These are phyloP conservation scores for Fusarium aywerte DNA, from an alignment of 2,329 filamentous ascomycete species.

Conservation along the genomic window DNA sequence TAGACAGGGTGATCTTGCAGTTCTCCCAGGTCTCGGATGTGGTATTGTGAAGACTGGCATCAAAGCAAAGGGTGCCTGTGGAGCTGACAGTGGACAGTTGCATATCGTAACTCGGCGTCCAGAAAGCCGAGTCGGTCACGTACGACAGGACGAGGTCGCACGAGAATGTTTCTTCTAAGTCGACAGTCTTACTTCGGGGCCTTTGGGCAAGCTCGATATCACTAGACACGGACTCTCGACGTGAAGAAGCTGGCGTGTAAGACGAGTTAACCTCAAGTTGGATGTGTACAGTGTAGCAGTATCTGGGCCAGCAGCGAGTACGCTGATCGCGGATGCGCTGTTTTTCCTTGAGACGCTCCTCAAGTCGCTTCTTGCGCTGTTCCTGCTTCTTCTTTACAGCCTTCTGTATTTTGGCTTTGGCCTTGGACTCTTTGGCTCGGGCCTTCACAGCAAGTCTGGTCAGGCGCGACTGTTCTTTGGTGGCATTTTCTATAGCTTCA, in stretches of 20 bases:
- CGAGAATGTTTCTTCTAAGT: slow-evolving; percentile 23
- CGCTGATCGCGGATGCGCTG: slow-evolving; percentile 56
- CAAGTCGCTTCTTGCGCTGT: slow-evolving; percentile 51
- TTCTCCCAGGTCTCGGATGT: slow-evolving; percentile 73
- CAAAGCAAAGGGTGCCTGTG: slow-evolving; percentile 67
- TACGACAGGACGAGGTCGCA: slow-evolving; percentile 68
- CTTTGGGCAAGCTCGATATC: slow-evolving; percentile 61
- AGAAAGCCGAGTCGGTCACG: slow-evolving; percentile 67
- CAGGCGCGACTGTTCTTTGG: slow-evolving; percentile 51
- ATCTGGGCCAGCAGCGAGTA: slow-evolving; percentile 61
- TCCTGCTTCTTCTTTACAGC: slow-evolving; percentile 51
- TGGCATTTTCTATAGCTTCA: slow-evolving; percentile 48
- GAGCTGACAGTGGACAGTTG: slow-evolving; percentile 66
- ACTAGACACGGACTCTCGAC: slow-evolving; percentile 62
- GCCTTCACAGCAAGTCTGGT: slow-evolving; percentile 44
- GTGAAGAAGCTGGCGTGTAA: slow-evolving; percentile 59
- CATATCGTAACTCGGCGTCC: slow-evolving; percentile 71
- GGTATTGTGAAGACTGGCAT: slow-evolving; percentile 69
- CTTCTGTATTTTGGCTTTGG: slow-evolving; percentile 50
- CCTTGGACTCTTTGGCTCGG: slow-evolving; percentile 45
- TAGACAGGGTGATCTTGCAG: slow-evolving; percentile 70
- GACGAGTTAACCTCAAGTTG: slow-evolving; percentile 58
- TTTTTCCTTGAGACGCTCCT: slow-evolving; percentile 57
- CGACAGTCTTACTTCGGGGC: slow-evolving; percentile 49
- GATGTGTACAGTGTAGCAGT: slow-evolving; percentile 61